phyloP scores from a whole-genome alignment of 169 alveolate genomes.

The Theileria luwenshuni region DNA sequence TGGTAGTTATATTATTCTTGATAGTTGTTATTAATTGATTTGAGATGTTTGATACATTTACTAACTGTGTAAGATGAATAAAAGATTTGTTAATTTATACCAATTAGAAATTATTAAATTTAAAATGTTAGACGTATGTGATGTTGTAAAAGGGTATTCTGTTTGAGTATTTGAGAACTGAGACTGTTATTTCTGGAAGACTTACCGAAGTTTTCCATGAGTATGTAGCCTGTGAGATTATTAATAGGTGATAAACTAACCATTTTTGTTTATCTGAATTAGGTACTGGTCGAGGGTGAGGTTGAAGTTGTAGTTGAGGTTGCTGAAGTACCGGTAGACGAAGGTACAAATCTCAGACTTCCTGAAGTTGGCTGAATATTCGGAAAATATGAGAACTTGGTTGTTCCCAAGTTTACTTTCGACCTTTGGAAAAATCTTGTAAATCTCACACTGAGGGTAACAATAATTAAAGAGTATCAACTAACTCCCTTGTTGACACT shows the following conservation, averaged over 20 bases:
- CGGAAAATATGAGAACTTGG: slow-evolving; percentile 49
- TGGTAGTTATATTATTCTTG: too few relatives aligned
- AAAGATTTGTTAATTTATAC: too few relatives aligned
- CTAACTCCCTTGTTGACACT: neutral
- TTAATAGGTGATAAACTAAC: slow-evolving; percentile 19
- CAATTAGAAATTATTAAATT: too few relatives aligned
- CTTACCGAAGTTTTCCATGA: slow-evolving; percentile 53
- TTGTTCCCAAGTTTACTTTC: neutral
- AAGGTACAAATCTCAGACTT: slow-evolving; percentile 33
- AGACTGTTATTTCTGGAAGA: neutral
- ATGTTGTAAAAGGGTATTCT: slow-evolving; percentile 43
- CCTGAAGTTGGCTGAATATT: slow-evolving; percentile 33
- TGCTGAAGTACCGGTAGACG: slow-evolving; percentile 26
- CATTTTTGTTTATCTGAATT: slow-evolving; percentile 36
- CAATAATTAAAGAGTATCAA: neutral
- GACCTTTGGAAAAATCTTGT: neutral
- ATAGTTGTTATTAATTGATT: too few relatives aligned
- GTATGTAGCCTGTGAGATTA: slow-evolving; percentile 35
- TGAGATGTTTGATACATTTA: too few relatives aligned
- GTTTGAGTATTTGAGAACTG: slow-evolving; percentile 9
- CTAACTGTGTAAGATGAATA: too few relatives aligned
- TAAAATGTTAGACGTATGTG: slow-evolving; percentile 43
- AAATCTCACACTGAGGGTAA: slow-evolving; percentile 7
- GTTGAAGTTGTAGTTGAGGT: neutral
- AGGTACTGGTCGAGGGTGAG: slow-evolving; percentile 28